Evolutionary conservation across 108 stramenopile genomes (phyloP).

Genomic region (Pseudonitzschia delicatissima): DNA sequence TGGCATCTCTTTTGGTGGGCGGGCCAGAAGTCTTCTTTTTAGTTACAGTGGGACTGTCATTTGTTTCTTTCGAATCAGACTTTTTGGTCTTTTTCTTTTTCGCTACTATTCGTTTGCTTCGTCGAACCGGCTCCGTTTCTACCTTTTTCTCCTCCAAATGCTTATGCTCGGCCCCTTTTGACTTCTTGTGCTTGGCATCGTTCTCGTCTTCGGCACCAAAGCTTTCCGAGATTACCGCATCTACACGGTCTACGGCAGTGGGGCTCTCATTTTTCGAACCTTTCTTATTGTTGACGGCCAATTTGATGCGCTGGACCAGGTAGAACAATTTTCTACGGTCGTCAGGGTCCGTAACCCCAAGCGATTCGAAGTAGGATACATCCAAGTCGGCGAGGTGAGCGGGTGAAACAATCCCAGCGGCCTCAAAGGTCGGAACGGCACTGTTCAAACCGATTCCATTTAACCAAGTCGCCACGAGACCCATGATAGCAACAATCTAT

Average conservation of each 20-base stretch:
- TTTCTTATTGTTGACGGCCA: constrained; percentile 47
- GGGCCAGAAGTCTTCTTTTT: no score
- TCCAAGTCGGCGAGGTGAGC: constrained; percentile 69
- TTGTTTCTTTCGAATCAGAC: neutral
- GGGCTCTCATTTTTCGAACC: neutral
- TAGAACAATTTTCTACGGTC: constrained; percentile 85
- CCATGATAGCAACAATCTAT: constrained; percentile 14
- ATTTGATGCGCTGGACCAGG: constrained; percentile 79
- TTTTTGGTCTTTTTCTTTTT: constrained; percentile 2
- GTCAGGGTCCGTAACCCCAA: constrained; percentile 66
- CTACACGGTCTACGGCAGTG: constrained; percentile 29
- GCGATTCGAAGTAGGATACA: constrained; percentile 62
- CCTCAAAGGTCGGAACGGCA: constrained; percentile 65
- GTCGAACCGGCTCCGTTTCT: neutral
- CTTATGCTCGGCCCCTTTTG: neutral
- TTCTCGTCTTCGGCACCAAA: neutral
- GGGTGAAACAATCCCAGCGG: constrained; percentile 79
- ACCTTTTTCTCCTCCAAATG: neutral
- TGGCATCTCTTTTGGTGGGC: no score
- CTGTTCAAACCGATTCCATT: constrained; percentile 62
- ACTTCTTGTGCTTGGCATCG: neutral
- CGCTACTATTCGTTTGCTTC: constrained; percentile 13
- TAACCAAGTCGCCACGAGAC: constrained; percentile 72
- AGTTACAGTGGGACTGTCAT: no score
- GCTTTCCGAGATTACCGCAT: constrained; percentile 25